Evolutionary conservation across 1,284 basidiomycete species (phyloP), one percentile per base, ranked within the genome.

Genomic region (Ganoderma sinense): DNA sequence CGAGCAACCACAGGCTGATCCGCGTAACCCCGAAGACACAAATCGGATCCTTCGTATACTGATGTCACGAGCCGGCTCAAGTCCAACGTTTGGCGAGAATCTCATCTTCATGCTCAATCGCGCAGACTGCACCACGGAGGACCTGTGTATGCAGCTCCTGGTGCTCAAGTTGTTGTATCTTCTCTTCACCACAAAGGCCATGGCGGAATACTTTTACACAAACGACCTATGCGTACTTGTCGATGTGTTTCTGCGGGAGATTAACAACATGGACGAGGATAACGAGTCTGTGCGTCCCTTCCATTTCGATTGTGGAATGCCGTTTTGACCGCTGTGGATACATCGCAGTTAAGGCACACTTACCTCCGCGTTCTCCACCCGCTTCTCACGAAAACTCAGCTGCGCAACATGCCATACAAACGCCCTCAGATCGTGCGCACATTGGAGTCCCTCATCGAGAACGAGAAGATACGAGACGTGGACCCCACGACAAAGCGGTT

Each of bases 21-120:
- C 69, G 36, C 76, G 73, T 62, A 59, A 73, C 51, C 75, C 75
- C 6, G 83, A 88, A 62, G 77, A 80, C 14, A 85, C 84, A 69
- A 99, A 99, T 78, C 86, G 96, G 20, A 92, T 99, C 0, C 82
- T 99, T 48, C 86, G 90, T 31, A 91, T 97, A 0, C 85, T 99
- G 36, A 94, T 95, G 86, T 86, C 92, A 31, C 89, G 97, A 18
- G 81, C 96, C 43, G 91, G 94, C 10, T 90, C 89, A 14, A 95
- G 91, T 81, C 96, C 96, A 83, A 98, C 97, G 0, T 98, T 99
- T 80, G 97, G 97, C 18, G 97, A 97, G 83, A 99, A 99, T 78
- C 89, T 99, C 85, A 98, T 99, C 72, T 99, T 98, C 80, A 99
- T 99, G 93, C 85, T 99, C 55, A 99, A 99, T 78, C 91, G 97